These are phyloP conservation scores for Vaccinium darrowii DNA, from an alignment of 148 eudicot genomes.

Conservation along the genomic window DNA sequence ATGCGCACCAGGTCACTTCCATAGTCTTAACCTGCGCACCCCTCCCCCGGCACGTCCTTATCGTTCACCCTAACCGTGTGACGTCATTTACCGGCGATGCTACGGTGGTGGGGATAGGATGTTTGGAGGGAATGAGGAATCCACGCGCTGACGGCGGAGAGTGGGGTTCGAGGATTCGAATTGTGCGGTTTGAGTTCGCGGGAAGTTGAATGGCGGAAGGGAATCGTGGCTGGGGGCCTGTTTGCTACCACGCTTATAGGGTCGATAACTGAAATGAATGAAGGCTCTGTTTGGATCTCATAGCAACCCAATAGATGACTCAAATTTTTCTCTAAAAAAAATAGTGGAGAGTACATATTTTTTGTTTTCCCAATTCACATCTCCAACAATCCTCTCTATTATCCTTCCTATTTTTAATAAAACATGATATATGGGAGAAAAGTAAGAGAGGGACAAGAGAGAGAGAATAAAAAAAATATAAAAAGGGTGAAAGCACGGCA, in stretches of 20 bases:
- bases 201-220: background rate
- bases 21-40: constrained; percentile 8
- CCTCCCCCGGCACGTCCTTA: background rate
- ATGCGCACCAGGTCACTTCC: constrained; percentile 14
- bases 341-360: no score
- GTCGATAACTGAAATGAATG: background rate
- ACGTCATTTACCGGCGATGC: constrained; percentile 1
- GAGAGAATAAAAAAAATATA: no score
- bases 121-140: background rate
- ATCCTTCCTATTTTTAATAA: no score
- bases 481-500: no score
- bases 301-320: no score
- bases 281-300: no score
- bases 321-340: background rate
- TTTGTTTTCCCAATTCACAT: no score
- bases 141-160: constrained; percentile 1
- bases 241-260: background rate
- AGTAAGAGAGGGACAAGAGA: no score
- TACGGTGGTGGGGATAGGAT: background rate
- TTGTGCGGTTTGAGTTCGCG: constrained; percentile 9
- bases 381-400: no score
- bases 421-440: no score
- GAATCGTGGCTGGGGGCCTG: background rate
- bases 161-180: background rate
- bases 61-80: background rate